Evolutionary conservation across 2,329 filamentous ascomycete species (phyloP).

Genomic region (Xylariaceae sp.): DNA sequence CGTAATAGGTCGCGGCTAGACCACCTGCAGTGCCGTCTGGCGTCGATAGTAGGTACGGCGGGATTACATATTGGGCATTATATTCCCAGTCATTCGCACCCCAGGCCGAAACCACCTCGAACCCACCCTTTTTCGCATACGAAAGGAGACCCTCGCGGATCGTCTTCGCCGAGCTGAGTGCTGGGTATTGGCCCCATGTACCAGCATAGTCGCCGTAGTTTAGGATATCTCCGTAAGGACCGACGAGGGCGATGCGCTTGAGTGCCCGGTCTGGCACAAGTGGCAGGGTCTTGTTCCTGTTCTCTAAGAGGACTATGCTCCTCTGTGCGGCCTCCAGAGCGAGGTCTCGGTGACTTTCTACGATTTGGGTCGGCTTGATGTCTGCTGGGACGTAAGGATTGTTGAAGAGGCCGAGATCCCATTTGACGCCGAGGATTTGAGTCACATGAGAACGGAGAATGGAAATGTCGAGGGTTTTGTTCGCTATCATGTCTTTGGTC

Average conservation of each 20-base stretch:
- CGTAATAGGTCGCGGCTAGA: slow-evolving; percentile 37
- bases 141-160: slow-evolving; percentile 34
- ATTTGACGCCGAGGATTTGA: slow-evolving; percentile 37
- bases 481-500: slow-evolving; percentile 33
- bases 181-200: slow-evolving; percentile 37
- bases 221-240: slow-evolving; percentile 37
- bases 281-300: slow-evolving; percentile 37
- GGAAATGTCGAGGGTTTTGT: slow-evolving; percentile 33
- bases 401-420: slow-evolving; percentile 39
- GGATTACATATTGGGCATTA: slow-evolving; percentile 40
- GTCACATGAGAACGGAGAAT: slow-evolving; percentile 35
- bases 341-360: slow-evolving; percentile 32
- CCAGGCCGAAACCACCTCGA: slow-evolving; percentile 37
- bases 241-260: slow-evolving; percentile 36
- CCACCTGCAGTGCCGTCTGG: slow-evolving; percentile 34
- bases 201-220: slow-evolving; percentile 43
- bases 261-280: slow-evolving; percentile 28
- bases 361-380: slow-evolving; percentile 33
- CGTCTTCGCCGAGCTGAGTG: slow-evolving; percentile 34
- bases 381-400: slow-evolving; percentile 34
- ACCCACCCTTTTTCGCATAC: slow-evolving; percentile 25
- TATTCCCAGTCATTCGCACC: slow-evolving; percentile 41
- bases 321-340: slow-evolving; percentile 40
- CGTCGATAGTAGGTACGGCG: slow-evolving; percentile 36
- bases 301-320: slow-evolving; percentile 39